Percentiles rank a stretch among this genome's conserved stretches.
Conservation (phyloP, 768 basidiomycete genomes). For the Leccinellum luteum region DNA sequence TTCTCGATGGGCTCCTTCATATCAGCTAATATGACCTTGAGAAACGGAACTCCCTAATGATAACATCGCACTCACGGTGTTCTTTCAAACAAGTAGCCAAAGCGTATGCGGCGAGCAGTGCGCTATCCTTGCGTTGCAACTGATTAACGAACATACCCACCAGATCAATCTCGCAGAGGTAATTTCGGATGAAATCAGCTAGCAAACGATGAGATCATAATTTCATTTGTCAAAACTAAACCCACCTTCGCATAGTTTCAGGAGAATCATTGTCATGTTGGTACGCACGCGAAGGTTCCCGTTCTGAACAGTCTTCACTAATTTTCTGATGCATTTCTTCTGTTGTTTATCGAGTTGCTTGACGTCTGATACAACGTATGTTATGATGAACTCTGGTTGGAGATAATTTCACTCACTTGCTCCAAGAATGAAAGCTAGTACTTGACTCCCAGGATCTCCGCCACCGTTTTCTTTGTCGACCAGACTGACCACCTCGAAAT, state of each 20-base stretch:
- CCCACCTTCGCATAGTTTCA: conserved; percentile 23
- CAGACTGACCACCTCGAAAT: background rate
- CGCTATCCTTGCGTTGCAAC: conserved; percentile 10
- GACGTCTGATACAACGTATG: conserved; percentile 4
- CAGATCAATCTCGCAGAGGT: conserved; percentile 7
- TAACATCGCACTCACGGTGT: conserved; percentile 5
- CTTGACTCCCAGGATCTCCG: background rate
- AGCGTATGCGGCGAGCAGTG: conserved; percentile 23
- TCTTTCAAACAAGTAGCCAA: conserved; percentile 14
- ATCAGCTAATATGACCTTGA: conserved; percentile 6
- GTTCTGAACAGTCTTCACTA: conserved; percentile 1
- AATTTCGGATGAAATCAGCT: conserved; percentile 8
- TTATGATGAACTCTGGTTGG: background rate
- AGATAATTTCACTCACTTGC: conserved; percentile 5
- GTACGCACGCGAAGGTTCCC: conserved; percentile 18
- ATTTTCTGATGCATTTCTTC: conserved; percentile 8
- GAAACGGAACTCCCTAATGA: background rate
- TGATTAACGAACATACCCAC: conserved; percentile 16
- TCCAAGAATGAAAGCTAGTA: conserved; percentile 17
- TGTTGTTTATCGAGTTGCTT: background rate
- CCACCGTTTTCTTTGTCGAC: background rate
- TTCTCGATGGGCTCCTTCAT: conserved; percentile 9
- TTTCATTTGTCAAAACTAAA: background rate
- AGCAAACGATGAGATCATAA: background rate
- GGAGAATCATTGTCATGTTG: conserved; percentile 20